Conservation (phyloP, 768 basidiomycete genomes). For the Collybia sp. region DNA sequence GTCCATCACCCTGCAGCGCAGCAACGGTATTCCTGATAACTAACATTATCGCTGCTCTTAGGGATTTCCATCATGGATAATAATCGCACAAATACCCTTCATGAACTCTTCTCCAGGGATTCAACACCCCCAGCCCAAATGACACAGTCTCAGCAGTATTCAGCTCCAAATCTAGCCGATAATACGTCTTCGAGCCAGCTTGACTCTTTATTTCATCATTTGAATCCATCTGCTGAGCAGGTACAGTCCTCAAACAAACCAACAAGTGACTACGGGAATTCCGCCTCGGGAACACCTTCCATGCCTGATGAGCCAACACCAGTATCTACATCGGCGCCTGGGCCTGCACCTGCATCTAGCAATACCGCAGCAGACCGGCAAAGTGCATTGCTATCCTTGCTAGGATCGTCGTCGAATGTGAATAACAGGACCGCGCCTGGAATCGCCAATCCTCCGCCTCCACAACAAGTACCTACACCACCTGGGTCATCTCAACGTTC, state of each 20-base stretch:
- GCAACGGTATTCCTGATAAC: not conserved
- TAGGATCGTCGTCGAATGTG: slow-evolving; percentile 40
- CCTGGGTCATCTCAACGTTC: slow-evolving; percentile 58
- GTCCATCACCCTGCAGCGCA: slow-evolving; percentile 4
- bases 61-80: slow-evolving; percentile 28
- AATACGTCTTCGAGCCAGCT: slow-evolving; percentile 54
- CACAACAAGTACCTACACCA: slow-evolving; percentile 68
- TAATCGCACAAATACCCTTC: slow-evolving; percentile 29
- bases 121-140: slow-evolving; percentile 43
- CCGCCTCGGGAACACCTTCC: slow-evolving; percentile 33
- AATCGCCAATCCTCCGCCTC: slow-evolving; percentile 19
- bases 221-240: slow-evolving; percentile 38
- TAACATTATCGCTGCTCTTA: slow-evolving; percentile 9
- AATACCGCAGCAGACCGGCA: slow-evolving; percentile 59
- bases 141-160: slow-evolving; percentile 20
- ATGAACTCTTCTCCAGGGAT: slow-evolving; percentile 52
- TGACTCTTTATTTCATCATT: slow-evolving; percentile 63
- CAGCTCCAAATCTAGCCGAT: slow-evolving; percentile 31
- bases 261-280: slow-evolving; percentile 24
- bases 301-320: slow-evolving; percentile 40
- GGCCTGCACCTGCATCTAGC: slow-evolving; percentile 33
- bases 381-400: slow-evolving; percentile 68
- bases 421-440: slow-evolving; percentile 18
- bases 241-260: slow-evolving; percentile 14
- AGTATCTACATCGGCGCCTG: slow-evolving; percentile 33